phyloP scores from a whole-genome alignment of 2,329 filamentous ascomycete genomes.

The Fusarium sp. region DNA sequence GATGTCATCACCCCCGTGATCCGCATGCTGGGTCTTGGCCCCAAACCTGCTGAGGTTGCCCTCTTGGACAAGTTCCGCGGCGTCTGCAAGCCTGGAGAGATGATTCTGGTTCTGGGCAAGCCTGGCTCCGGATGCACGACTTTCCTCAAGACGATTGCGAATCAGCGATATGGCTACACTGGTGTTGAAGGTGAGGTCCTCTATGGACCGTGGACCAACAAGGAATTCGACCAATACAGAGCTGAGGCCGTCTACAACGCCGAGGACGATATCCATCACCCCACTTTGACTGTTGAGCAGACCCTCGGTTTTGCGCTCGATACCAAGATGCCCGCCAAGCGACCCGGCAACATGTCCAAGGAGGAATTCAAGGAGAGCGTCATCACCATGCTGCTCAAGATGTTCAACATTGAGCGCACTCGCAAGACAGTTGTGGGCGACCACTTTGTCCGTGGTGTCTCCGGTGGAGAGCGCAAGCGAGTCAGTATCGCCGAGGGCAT shows the following conservation, averaged over 20 bases:
- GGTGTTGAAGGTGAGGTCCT: slow-evolving; percentile 77
- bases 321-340: slow-evolving; percentile 86
- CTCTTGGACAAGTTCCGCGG: slow-evolving; percentile 82
- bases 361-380: slow-evolving; percentile 83
- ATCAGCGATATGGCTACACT: slow-evolving; percentile 74
- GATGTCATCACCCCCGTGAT: slow-evolving; percentile 79
- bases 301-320: slow-evolving; percentile 89
- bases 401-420: slow-evolving; percentile 96
- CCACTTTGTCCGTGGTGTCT: slow-evolving; percentile 83
- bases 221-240: slow-evolving; percentile 82
- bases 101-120: slow-evolving; percentile 86
- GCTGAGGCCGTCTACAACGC: slow-evolving; percentile 87
- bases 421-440: slow-evolving; percentile 89
- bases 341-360: slow-evolving; percentile 81
- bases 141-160: slow-evolving; percentile 78
- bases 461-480: slow-evolving; percentile 80
- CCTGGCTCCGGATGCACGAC: slow-evolving; percentile 82
- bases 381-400: slow-evolving; percentile 82
- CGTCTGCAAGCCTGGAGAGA: slow-evolving; percentile 85
- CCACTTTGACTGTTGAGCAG: slow-evolving; percentile 89
- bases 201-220: slow-evolving; percentile 81
- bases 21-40: slow-evolving; percentile 74
- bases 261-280: slow-evolving; percentile 87
- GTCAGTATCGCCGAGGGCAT: slow-evolving; percentile 87
- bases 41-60: slow-evolving; percentile 79